Evolutionary conservation across 306 rosid genomes (phyloP).

Genomic region (Urtica urens): DNA sequence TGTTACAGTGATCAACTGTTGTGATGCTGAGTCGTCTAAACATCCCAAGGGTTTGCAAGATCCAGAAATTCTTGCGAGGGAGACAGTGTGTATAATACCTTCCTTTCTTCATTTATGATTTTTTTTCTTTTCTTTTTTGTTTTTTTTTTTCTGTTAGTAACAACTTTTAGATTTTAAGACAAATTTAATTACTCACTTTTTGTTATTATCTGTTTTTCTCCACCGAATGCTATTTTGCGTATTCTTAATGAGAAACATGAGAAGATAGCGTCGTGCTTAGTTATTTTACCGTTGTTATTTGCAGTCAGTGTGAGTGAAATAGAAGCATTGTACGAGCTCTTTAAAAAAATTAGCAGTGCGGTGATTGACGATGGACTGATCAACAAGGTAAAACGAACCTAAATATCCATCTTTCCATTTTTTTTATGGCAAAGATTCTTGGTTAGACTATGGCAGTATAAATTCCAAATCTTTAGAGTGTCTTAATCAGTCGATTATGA

Average conservation of each 20-base stretch:
- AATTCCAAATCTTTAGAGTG: background rate
- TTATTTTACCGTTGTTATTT: conserved; percentile 9
- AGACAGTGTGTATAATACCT: conserved; percentile 66
- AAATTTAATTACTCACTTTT: background rate
- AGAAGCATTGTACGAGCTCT: conserved; percentile 74
- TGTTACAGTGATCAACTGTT: conserved; percentile 40
- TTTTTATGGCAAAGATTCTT: background rate
- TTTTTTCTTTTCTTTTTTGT: background rate
- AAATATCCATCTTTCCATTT: background rate
- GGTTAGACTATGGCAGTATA: no score
- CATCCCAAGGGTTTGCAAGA: conserved; percentile 56
- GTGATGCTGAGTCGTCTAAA: conserved; percentile 35
- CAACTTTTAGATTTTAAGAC: background rate
- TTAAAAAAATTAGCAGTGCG: conserved; percentile 65
- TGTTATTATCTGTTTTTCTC: conserved; percentile 1
- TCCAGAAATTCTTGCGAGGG: conserved; percentile 85
- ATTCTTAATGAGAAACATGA: background rate
- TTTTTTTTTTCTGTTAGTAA: background rate
- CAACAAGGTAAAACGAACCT: conserved; percentile 40
- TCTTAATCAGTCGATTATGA: background rate
- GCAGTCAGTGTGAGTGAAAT: conserved; percentile 85
- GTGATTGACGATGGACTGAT: conserved; percentile 67
- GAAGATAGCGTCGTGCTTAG: background rate
- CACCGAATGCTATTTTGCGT: no score
- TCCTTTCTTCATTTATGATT: conserved; percentile 1